Base-by-base conservation (phyloP, 345 rosid genomes). In the Eucalyptus tenuipes region DNA sequence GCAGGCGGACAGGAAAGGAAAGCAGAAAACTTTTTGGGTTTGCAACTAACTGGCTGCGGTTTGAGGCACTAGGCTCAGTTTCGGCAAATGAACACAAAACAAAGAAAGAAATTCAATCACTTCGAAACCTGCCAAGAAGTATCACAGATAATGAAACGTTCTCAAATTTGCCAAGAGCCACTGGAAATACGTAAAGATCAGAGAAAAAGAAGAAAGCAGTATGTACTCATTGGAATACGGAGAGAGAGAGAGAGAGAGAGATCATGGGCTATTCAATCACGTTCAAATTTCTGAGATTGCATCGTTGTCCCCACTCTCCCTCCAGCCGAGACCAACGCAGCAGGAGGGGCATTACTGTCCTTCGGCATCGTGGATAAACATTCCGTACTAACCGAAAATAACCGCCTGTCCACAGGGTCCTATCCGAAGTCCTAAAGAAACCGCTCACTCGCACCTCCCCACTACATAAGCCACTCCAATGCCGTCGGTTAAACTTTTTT, bases 381-480 rank as follows among this genome's bases (percentile, higher is more conserved):
- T 44, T 27, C 88, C 88, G 88, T 86, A 71, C 85, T 31, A 91
- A 90, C 94, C 33, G 92, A 89, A 91, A 89, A 88, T 68, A 91
- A 91, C 93, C 85, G 90, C 92, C 88, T 89, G 86, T 31, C 88
- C 88, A 84, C 52, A 85, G 89, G 68, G 87, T 82, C 88, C 75
- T 20, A 40, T 48, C 88, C 85, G 79, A 44, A 29, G 84, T 48
- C 88, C 59, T 71, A 75, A 71, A 40, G 90, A 89, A 93, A 91
- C 91, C 86, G 91, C 88, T 90, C 47, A 52, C 66, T n/a, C 92
- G 64, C 87, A 52, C 57, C 57, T 52, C 57, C 66, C 61, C 75
- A 88, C 93, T 93, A 91, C 92, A 91, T 88, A 94, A 91, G 49
- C 93, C 90, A 44, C 80, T 22, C 84, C 85, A 44, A 85, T 90